Conservation (phyloP, 2,329 filamentous ascomycete genomes). For the Monascus ruber region DNA sequence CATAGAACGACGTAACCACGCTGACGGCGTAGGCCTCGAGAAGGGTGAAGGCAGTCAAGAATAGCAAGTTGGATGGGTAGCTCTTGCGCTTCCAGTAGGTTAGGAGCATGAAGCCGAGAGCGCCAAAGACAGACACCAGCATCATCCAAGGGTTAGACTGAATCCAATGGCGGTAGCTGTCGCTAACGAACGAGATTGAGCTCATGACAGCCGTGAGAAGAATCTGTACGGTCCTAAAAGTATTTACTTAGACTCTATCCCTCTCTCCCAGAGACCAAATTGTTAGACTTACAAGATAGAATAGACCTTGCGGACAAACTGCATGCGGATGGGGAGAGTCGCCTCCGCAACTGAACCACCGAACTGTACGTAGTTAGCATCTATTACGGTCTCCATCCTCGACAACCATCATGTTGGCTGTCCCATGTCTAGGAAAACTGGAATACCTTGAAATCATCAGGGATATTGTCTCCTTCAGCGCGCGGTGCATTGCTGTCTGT, state of each 20-base stretch:
- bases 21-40: conserved; percentile 90
- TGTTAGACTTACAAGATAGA: conserved; percentile 59
- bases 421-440: too few relatives aligned
- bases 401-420: too few relatives aligned
- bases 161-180: conserved; percentile 73
- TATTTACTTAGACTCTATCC: background rate
- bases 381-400: background rate
- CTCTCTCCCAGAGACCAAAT: too few relatives aligned
- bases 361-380: conserved; percentile 46
- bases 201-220: conserved; percentile 72
- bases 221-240: conserved; percentile 68
- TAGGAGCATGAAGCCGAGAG: conserved; percentile 71
- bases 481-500: conserved; percentile 54
- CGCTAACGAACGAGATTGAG: conserved; percentile 74
- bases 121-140: conserved; percentile 73
- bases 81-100: conserved; percentile 95
- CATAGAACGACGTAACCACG: conserved; percentile 85
- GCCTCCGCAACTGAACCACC: conserved; percentile 88
- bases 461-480: conserved; percentile 77
- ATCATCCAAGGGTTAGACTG: conserved; percentile 73
- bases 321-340: conserved; percentile 89
- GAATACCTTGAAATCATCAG: conserved; percentile 87
- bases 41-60: conserved; percentile 79
- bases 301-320: conserved; percentile 96
- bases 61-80: conserved; percentile 87